phyloP scores from a whole-genome alignment of 1,284 basidiomycete species.

The Ceratobasidium sp. region DNA sequence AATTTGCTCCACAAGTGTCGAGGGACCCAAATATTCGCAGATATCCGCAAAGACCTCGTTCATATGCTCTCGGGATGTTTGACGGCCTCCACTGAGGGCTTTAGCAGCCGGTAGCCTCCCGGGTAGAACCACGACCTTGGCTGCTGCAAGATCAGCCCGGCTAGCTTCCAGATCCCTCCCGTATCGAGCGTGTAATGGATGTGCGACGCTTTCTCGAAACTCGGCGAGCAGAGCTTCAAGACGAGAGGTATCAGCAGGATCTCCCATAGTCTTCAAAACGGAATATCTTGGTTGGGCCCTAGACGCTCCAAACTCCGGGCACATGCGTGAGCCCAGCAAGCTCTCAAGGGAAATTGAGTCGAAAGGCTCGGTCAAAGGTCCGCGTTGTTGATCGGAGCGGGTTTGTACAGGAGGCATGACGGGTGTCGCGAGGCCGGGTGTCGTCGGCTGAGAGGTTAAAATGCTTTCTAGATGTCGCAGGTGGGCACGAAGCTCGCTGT shows the following conservation, averaged over 20 bases:
- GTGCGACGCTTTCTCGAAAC: neutral
- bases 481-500: neutral
- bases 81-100: neutral
- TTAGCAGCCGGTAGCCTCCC: neutral
- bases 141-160: neutral
- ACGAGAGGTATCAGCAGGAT: neutral
- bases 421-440: neutral
- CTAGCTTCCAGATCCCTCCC: conserved; percentile 15
- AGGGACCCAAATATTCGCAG: neutral
- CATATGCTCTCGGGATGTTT: neutral
- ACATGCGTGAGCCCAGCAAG: no score
- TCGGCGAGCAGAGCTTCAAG: neutral
- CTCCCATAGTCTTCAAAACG: neutral
- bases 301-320: neutral
- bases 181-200: neutral
- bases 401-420: no score
- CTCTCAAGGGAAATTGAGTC: no score
- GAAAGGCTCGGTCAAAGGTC: no score
- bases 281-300: neutral
- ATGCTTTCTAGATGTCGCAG: neutral
- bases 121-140: neutral
- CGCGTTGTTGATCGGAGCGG: no score
- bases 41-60: neutral
- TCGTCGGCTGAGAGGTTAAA: neutral
- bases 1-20: neutral